Evolutionary conservation across 225 moss, liverwort and hornwort genomes (phyloP), one percentile per base, ranked within the genome.

Genomic region (Anthoceros angustus): DNA sequence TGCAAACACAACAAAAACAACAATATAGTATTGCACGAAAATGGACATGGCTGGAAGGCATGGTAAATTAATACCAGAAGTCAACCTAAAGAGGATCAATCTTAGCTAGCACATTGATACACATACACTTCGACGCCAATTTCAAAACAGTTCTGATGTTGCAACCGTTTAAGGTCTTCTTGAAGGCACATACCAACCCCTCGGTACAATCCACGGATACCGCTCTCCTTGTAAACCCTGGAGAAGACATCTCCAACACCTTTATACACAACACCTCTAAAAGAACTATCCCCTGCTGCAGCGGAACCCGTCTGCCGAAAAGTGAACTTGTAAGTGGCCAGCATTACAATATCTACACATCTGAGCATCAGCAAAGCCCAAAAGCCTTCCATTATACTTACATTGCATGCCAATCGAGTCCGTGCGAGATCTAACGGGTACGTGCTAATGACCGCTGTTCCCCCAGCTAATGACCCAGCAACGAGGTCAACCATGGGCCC

Each of bases 381-480:
- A 24, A 50, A 9, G 32, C 32, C 32, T 32, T 32, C 32, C 32
- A 1, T 32, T 32, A 1, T 55, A 71, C 76, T 74, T 42, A 80
- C 80, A 43, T 77, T 72, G 67, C 77, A 80, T 41, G 80, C 80
- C 74, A 80, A 63, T 25, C 72, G 77, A 43, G 80, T 80, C 55
- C 80, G 77, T 48, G 82, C 80, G 71, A 86, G 82, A 65, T 83
- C 80, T 71, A 80, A 64, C 10, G 82, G 83, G 66, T 83, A 86
- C 1, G 82, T 83, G 69, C 80, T 80, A 64, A 83, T 10, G 69
- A 86, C 90, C 71, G 90, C 90, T 69, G 87, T 90, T 62, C 82
- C 90, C n/a, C 94, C 90, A 43, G 94, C 94, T 74, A 94, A 69
- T 71, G 90, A 79, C 61, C 94, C 90, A 61, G 90, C 86, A 75